Percentiles rank a stretch among this genome's conserved stretches.
Conservation (phyloP, 306 rosid species). For the Quercus bicolor region DNA sequence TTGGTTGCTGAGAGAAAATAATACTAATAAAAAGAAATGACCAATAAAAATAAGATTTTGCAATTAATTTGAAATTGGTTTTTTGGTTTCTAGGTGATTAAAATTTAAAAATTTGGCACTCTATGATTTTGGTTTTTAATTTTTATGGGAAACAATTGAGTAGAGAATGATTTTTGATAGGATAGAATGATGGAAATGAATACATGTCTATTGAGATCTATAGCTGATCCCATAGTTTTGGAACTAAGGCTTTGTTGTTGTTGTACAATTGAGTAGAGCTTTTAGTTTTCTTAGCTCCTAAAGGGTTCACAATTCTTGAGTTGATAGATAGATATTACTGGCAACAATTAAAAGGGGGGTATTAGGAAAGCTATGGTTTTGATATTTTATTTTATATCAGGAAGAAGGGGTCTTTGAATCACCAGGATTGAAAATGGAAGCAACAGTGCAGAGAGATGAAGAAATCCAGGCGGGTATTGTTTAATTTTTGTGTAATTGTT, state of each 20-base stretch:
- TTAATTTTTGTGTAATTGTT: constrained; percentile 21
- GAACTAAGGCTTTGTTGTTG: too few species aligned
- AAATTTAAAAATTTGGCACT: neutral
- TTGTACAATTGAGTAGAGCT: neutral
- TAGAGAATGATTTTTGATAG: too few species aligned
- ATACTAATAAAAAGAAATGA: neutral
- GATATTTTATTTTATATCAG: constrained; percentile 11
- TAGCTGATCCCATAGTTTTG: too few species aligned
- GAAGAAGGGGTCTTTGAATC: constrained; percentile 30
- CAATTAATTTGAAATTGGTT: neutral
- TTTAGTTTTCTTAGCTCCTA: neutral
- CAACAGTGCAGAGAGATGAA: neutral
- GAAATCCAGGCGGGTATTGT: constrained; percentile 40
- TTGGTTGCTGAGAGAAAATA: constrained; percentile 3
- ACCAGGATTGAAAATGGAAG: constrained; percentile 17
- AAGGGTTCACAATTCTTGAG: neutral
- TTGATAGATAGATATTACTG: too few species aligned
- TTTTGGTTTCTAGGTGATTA: neutral
- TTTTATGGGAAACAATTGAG: too few species aligned
- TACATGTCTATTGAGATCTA: too few species aligned
- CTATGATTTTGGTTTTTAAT: neutral
- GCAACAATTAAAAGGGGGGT: neutral
- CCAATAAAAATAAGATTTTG: neutral
- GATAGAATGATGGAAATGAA: too few species aligned
- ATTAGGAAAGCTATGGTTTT: constrained; percentile 11